These are phyloP conservation scores for Takashimella koratensis DNA, from an alignment of 1,284 basidiomycete species.

Conservation along the genomic window DNA sequence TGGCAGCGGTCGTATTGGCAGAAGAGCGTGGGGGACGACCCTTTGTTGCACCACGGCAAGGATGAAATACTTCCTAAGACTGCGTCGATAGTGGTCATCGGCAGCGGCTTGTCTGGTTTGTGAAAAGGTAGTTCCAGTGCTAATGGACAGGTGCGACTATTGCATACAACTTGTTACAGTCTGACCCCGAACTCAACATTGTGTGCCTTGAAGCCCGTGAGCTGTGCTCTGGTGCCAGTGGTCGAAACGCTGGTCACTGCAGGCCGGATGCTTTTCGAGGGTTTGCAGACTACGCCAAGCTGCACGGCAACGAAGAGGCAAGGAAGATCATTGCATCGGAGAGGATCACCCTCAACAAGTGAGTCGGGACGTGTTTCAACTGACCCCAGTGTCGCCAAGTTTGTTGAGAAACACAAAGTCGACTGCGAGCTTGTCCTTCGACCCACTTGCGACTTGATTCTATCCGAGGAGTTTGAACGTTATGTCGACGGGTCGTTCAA, in stretches of 20 bases:
- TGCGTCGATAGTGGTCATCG: slow-evolving; percentile 32
- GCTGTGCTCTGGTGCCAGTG: slow-evolving; percentile 30
- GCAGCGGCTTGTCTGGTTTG: slow-evolving; percentile 19
- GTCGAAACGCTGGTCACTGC: slow-evolving; percentile 33
- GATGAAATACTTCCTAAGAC: slow-evolving; percentile 16
- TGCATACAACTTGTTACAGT: slow-evolving; percentile 19
- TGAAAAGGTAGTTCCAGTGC: not conserved
- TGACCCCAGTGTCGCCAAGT: slow-evolving; percentile 13
- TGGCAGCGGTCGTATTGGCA: slow-evolving; percentile 18
- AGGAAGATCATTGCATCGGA: slow-evolving; percentile 24
- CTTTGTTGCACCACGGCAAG: slow-evolving; percentile 18
- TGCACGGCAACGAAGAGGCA: slow-evolving; percentile 20
- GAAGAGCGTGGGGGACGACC: slow-evolving; percentile 18
- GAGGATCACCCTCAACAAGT: slow-evolving; percentile 19
- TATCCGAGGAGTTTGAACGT: slow-evolving; percentile 13
- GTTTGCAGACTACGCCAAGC: slow-evolving; percentile 16
- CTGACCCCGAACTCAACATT: slow-evolving; percentile 7
- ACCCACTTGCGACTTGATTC: slow-evolving; percentile 21
- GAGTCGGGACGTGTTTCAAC: too few species aligned
- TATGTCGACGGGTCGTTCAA: slow-evolving; percentile 9
- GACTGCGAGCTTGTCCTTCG: slow-evolving; percentile 30
- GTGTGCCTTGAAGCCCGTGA: slow-evolving; percentile 36
- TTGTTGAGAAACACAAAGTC: slow-evolving; percentile 20
- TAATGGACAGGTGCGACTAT: slow-evolving; percentile 23
- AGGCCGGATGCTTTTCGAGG: slow-evolving; percentile 33